Conservation (phyloP, 139 green algal species). For the Ettlia oleoabundans region DNA sequence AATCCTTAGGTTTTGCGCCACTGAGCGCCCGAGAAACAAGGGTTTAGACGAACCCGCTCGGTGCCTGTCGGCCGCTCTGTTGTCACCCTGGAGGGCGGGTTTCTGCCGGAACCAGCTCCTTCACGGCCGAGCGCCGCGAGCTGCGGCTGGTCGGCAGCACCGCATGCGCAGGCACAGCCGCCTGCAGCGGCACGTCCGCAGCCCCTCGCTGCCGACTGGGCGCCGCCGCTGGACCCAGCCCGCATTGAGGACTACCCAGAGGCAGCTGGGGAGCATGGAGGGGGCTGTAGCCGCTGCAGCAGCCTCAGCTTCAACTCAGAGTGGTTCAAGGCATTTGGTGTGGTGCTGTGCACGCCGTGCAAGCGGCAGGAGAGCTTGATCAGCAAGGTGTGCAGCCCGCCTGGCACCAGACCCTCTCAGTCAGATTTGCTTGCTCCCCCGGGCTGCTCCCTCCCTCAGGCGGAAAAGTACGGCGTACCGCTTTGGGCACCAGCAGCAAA, state of each 20-base stretch:
- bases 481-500: no score
- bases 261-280: neutral
- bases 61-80: neutral
- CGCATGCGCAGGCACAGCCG: no score
- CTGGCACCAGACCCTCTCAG: no score
- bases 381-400: constrained; percentile 56
- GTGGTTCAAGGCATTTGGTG: constrained; percentile 54
- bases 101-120: constrained; percentile 7
- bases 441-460: no score
- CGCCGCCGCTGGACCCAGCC: neutral
- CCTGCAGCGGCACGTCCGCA: neutral
- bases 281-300: constrained; percentile 49
- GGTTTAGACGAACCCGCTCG: no score
- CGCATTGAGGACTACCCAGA: neutral
- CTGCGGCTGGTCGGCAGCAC: neutral
- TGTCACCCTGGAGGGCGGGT: neutral
- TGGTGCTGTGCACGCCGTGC: constrained; percentile 61
- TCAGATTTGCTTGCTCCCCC: no score
- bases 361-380: constrained; percentile 59
- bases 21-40: no score
- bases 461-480: no score
- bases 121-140: neutral
- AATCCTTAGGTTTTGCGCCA: neutral
- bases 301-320: constrained; percentile 56
- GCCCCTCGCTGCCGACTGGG: neutral